Base-by-base conservation (phyloP, 2,329 filamentous ascomycete species). In the Orbilia quercus region DNA sequence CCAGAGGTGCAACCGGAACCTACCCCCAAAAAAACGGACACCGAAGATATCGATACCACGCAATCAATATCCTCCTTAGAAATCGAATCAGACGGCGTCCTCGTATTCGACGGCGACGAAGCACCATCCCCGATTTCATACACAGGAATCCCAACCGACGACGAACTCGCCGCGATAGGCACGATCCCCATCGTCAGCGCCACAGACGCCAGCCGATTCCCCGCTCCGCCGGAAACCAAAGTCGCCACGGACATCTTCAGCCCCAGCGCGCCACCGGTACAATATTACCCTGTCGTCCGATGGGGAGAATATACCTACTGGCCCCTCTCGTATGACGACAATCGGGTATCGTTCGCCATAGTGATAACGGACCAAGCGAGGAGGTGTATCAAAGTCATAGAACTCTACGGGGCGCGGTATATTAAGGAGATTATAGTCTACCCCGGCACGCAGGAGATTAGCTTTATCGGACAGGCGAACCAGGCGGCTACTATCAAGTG, bases 291-390 rank as follows among this genome's bases (percentile, higher is more conserved):
- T 7, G 48, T 51, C 1, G 7, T 51, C 12, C 12, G 25, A 34
- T 51, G 48, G 48, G 48, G 48, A 2, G 48, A 51, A 16, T 51
- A 16, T 20, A 51, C 48, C 14, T 51, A 51, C 25, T 51, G 48
- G 48, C 48, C 25, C 4, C 16, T 51, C 2, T 36, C 23, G 14
- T 51, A 51, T 20, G 1, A 3, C 7, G 28, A 51, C n/a, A 51
- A 51, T 34, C 48, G 48, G 7, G 7, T 51, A 1, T 51, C 25
- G 4, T 51, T 51, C 48, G 25, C 48, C 12, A 34, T 51, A 18
- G 48, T 51, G 14, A 18, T 51, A 34, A 51, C 48, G 2, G 25
- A 36, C 11, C 48, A 34, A 16, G 28, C n/a, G 3, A 34, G 5
- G 11, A 16, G 25, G 25, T 4, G 34, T 36, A 2, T 51, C 2